Conservation (phyloP, 306 rosid species). For the Quercus variabilis region DNA sequence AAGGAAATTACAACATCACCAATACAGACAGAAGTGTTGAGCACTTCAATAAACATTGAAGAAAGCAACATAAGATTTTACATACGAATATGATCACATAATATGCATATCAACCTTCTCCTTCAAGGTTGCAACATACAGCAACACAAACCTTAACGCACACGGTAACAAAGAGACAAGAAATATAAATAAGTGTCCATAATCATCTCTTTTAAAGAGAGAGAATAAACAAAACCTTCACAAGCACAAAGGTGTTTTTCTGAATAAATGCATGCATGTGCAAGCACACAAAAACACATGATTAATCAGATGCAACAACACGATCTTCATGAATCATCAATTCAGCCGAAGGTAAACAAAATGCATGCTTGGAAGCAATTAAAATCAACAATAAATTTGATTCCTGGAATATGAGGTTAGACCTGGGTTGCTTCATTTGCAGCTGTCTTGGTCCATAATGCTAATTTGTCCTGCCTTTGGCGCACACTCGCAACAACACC, state of each 20-base stretch:
- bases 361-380: neutral
- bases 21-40: neutral
- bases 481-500: slow-evolving; percentile 97
- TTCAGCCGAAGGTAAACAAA: neutral
- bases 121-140: neutral
- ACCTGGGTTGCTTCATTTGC: slow-evolving; percentile 97
- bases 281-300: neutral
- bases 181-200: neutral
- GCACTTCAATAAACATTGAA: neutral
- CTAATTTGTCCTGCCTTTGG: slow-evolving; percentile 86
- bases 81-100: neutral
- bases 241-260: neutral
- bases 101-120: neutral
- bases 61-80: neutral
- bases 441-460: slow-evolving; percentile 92
- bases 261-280: neutral
- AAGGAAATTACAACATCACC: neutral
- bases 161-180: neutral
- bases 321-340: neutral
- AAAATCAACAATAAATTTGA: neutral
- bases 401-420: slow-evolving; percentile 10
- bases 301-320: neutral
- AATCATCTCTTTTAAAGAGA: neutral
- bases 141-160: neutral
- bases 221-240: neutral